Evolutionary conservation across 768 basidiomycete species (phyloP), one percentile per base, ranked within the genome.

Genomic region (Naganishia vishniacii): DNA sequence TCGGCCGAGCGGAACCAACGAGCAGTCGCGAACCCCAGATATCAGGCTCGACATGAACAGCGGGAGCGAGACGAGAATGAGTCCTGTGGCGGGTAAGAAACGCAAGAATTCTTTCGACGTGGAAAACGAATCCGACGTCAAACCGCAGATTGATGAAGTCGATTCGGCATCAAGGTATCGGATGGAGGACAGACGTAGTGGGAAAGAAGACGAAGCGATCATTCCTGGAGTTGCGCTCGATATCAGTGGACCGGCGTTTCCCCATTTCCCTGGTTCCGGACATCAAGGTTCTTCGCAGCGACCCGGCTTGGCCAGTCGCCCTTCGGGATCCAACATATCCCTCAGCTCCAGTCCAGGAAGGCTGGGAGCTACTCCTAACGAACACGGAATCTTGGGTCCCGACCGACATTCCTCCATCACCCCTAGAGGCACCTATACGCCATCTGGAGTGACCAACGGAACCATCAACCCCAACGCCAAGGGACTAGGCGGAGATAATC

Each of bases 211-310:
- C 11, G 53, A 37, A 23, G 34, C 28, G 9, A 56, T 56, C 23
- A 56, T 56, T 20, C 53, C 53, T 12, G 53, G 53, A 16, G 53
- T 56, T 34, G 53, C 53, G 25, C 53, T 56, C 53, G 26, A 56
- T 23, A 20, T n/a, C 12, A 20, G 31, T 13, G 31, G 49, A 7
- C 20, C 29, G 18, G 29, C 49, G 31, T 51, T 31, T n/a, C 32
- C 49, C n/a, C 49, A 51, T 0, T 32, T 31, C 31, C 12, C n/a
- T n/a, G 18, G 29, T 8, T n/a, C 49, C 2, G 2, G n/a, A 32
- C 31, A n/a, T n/a, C n/a, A n/a, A n/a, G n/a, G n/a, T n/a, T n/a
- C 29, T 29, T n/a, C 32, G 37, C 53, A 56, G 8, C 53, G 53
- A 9, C 53, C 53, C 13, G 40, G 18, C 13, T 26, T 34, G 4